phyloP scores from a whole-genome alignment of 768 basidiomycete genomes.

The Trametopsis cervina region DNA sequence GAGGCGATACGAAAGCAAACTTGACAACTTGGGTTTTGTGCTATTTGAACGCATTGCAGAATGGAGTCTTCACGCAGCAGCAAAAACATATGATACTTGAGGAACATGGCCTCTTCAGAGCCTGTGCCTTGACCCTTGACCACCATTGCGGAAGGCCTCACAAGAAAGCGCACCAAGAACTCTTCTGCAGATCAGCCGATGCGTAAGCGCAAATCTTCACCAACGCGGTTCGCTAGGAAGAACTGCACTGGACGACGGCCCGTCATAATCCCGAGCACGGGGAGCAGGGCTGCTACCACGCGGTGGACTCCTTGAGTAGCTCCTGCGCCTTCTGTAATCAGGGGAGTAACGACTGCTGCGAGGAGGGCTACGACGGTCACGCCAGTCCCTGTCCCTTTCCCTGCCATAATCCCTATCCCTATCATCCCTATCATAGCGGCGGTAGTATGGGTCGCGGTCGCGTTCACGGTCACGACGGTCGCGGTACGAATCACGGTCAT shows the following conservation, averaged over 20 bases:
- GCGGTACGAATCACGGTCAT: slow-evolving; percentile 33
- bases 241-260: slow-evolving; percentile 27
- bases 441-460: slow-evolving; percentile 40
- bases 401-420: slow-evolving; percentile 50
- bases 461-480: slow-evolving; percentile 37
- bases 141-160: slow-evolving; percentile 2
- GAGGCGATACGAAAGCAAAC: slow-evolving; percentile 48
- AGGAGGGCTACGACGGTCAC: slow-evolving; percentile 72
- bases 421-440: slow-evolving; percentile 40
- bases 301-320: slow-evolving; percentile 76
- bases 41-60: slow-evolving; percentile 36
- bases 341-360: slow-evolving; percentile 68
- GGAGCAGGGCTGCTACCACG: slow-evolving; percentile 57
- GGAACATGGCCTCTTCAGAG: slow-evolving; percentile 15
- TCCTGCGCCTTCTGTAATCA: slow-evolving; percentile 67
- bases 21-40: slow-evolving; percentile 62
- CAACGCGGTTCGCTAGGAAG: slow-evolving; percentile 46
- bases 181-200: slow-evolving; percentile 15
- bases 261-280: slow-evolving; percentile 39
- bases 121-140: slow-evolving; percentile 24
- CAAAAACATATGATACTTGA: slow-evolving; percentile 41
- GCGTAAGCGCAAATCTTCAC: slow-evolving; percentile 33
- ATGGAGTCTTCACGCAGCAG: slow-evolving; percentile 24
- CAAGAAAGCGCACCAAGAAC: slow-evolving; percentile 18
- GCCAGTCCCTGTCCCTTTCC: slow-evolving; percentile 63